These are phyloP conservation scores for Heterobasidion irregulare DNA, from an alignment of 1,284 basidiomycete genomes.

Conservation along the genomic window DNA sequence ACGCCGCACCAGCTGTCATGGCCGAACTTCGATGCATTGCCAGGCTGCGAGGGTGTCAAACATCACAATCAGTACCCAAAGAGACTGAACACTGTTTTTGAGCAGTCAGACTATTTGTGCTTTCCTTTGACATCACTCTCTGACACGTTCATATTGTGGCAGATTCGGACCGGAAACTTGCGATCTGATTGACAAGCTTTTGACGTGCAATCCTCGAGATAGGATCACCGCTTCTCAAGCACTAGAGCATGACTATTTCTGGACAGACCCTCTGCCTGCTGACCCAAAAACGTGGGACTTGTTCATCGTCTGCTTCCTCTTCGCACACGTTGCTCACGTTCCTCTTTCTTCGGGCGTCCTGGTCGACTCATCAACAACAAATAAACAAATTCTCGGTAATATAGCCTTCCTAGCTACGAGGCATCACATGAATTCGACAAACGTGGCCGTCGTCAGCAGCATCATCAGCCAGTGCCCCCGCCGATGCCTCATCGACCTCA, in stretches of 20 bases:
- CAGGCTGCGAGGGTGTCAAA: conserved; percentile 76
- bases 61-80: conserved; percentile 44
- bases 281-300: conserved; percentile 67
- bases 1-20: conserved; percentile 76
- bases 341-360: conserved; percentile 5
- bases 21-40: conserved; percentile 75
- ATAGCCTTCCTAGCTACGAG: conserved; percentile 68
- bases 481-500: conserved; percentile 4
- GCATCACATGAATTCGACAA: conserved; percentile 83
- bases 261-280: conserved; percentile 80
- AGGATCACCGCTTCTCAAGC: conserved; percentile 86
- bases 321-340: not conserved
- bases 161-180: conserved; percentile 70
- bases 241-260: conserved; percentile 89
- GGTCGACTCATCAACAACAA: conserved; percentile 1
- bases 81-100: conserved; percentile 47
- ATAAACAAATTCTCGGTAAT: not conserved
- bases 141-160: not conserved
- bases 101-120: conserved; percentile 36
- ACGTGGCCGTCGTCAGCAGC: conserved; percentile 49
- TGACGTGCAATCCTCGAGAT: conserved; percentile 88
- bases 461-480: conserved; percentile 6
- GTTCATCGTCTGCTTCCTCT: conserved; percentile 17
- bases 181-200: conserved; percentile 86
- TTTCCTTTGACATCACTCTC: conserved; percentile 3